Base-by-base conservation (phyloP, 2,329 filamentous ascomycete genomes). In the Moelleriella libera region DNA sequence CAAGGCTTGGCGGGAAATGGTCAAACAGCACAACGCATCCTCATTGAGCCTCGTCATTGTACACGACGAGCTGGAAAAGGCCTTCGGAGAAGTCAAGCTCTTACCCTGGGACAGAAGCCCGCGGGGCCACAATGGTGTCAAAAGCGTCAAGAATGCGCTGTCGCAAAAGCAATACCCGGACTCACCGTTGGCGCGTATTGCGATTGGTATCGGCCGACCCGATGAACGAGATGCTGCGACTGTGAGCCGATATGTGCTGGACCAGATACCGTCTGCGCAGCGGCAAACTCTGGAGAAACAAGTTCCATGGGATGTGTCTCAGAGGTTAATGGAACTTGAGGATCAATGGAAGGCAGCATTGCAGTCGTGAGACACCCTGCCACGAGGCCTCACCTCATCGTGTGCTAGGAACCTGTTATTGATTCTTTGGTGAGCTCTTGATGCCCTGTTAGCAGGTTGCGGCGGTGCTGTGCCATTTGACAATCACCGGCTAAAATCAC, bases 201-300 rank as follows among this genome's bases (percentile, higher is more conserved):
- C 85, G 0, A 68, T 97, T 10, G 92, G 92, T 0, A 95, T 97
- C 66, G 89, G 87, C n/a, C 70, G 92, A 43, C 90, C 90, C 0
- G 69, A 68, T 43, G 82, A 75, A 52, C 73, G 88, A 52, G 81
- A 87, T 45, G 68, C 71, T 28, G 66, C 69, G 40, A 77, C 76
- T 2, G 88, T 97, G 8, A 77, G 82, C 42, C 69, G 77, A 29
- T 94, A 90, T 67, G 89, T 97, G 42, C 66, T 97, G 54, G 72
- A 72, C 49, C 78, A 78, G 56, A 80, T 92, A 70, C 74, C 70
- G 8, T 52, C 56, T 6, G 56, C 60, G 9, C 74, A 85, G 58
- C 68, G 68, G 58, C 59, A 60, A 21, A 60, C 67, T 11, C 62
- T 87, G 42, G 71, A 75, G 32, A 66, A 66, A 5, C 63, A 71